Evolutionary conservation across 2,329 filamentous ascomycete genomes (phyloP), one percentile per base, ranked within the genome.

Genomic region (Coniochaeta prunicola): DNA sequence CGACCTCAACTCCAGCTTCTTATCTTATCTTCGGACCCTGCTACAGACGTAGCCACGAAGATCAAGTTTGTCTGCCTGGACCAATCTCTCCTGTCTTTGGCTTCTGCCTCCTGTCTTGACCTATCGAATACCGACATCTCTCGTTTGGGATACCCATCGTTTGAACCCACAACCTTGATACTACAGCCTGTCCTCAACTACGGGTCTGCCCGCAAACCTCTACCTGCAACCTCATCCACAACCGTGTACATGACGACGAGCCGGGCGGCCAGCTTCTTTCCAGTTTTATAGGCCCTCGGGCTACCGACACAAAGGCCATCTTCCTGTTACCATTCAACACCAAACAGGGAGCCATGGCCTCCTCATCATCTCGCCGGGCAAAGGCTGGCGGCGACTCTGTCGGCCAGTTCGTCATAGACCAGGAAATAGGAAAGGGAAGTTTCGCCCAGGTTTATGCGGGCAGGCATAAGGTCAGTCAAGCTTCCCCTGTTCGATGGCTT

Each of bases 391-490:
- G 76, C 59, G 74, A 72, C 66, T 63, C 69, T 62, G 72, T 94
- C 67, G 91, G 92, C 65, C 86, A 89, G 69, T 97, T 96, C 74
- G 83, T 84, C 67, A 87, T 93, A 68, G 85, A 92, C 66, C 87
- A 89, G 66, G 91, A 97, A 77, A 97, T 97, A 71, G 94, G 94
- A 63, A 94, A 94, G 77, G 94, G 94, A 63, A 97, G 94, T 78
- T 99, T 97, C 79, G 94, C 94, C 64, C 92, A 92, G 65, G 94
- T 99, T 65, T 97, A 94, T 73, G 85, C 89, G 71, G 92, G 90
- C 64, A 86, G 87, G 66, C 90, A 96, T 76, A 89, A 89, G 77
- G 92, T 96, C 77, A 75, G 87, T 61, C 48, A 24, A 42, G 50
- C 53, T 26, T n/a, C 9, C n/a, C 13, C 38, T 42, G 5, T 42